Percentiles rank a stretch among this genome's conserved stretches.
phyloP scores from a whole-genome alignment of 108 stramenopile genomes.

The Chaetoceros tenuissimus region DNA sequence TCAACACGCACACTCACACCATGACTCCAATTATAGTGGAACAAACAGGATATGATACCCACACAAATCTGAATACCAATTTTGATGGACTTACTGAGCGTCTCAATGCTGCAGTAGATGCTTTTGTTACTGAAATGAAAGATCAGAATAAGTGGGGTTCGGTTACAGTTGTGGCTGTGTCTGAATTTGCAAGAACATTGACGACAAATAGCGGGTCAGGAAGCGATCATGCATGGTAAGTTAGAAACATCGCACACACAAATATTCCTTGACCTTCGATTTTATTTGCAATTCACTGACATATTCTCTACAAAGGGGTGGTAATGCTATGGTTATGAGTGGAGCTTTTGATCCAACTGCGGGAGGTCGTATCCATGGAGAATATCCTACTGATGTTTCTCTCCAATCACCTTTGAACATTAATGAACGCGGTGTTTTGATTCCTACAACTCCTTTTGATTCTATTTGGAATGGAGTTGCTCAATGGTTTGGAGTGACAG shows the following conservation, averaged over 20 bases:
- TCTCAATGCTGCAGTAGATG: slow-evolving; percentile 33
- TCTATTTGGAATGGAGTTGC: slow-evolving; percentile 15
- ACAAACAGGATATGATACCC: slow-evolving; percentile 37
- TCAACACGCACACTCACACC: too few relatives aligned
- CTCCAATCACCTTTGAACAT: slow-evolving; percentile 18
- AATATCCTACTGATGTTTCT: slow-evolving; percentile 21
- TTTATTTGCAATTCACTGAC: too few relatives aligned
- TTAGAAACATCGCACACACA: too few relatives aligned
- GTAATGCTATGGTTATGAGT: slow-evolving; percentile 35
- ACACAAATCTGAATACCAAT: slow-evolving; percentile 7
- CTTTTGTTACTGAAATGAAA: slow-evolving; percentile 49
- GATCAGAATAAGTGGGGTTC: slow-evolving; percentile 36
- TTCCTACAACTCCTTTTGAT: slow-evolving; percentile 19
- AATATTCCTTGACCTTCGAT: too few relatives aligned
- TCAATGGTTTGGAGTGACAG: slow-evolving; percentile 5
- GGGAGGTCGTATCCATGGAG: slow-evolving; percentile 28
- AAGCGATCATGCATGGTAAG: too few relatives aligned
- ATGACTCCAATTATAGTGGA: too few relatives aligned
- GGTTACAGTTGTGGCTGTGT: slow-evolving; percentile 41
- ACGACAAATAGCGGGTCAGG: slow-evolving; percentile 30
- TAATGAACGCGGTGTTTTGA: slow-evolving; percentile 15
- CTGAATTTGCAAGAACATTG: slow-evolving; percentile 60
- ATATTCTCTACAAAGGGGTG: slow-evolving; percentile 43
- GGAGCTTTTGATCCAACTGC: slow-evolving; percentile 30
- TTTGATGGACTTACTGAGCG: slow-evolving; percentile 19